phyloP scores from a whole-genome alignment of 257 asterid species.

The Pogostemon cablin region DNA sequence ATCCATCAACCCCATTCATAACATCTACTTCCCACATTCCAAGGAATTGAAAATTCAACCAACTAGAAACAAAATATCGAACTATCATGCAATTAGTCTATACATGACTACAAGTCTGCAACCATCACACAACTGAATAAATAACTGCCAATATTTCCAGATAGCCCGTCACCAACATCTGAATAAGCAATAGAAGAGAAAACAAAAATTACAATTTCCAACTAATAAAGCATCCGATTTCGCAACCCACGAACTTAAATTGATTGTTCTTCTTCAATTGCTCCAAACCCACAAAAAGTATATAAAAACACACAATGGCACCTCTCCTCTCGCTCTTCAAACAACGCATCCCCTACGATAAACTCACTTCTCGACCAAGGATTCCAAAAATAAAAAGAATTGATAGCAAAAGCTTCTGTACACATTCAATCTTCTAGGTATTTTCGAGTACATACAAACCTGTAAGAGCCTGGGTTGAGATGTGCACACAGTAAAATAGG shows the following conservation, averaged over 20 bases:
- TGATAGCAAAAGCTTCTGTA: no score
- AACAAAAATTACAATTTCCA: neutral
- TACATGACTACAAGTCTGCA: neutral
- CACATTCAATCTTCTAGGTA: conserved; percentile 25
- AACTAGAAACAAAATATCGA: neutral
- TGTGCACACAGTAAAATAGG: conserved; percentile 13
- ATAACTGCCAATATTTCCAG: conserved; percentile 16
- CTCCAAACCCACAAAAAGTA: neutral
- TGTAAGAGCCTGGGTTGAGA: conserved; percentile 29
- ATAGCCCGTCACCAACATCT: conserved; percentile 4
- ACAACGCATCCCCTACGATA: no score
- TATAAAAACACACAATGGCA: neutral
- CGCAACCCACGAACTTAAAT: conserved; percentile 14
- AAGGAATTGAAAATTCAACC: neutral
- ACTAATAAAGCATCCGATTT: neutral
- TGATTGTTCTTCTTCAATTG: conserved; percentile 17
- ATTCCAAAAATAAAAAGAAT: neutral
- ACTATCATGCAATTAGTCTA: neutral
- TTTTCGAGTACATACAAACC: conserved; percentile 29
- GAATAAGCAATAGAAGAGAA: conserved; percentile 9
- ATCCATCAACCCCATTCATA: neutral
- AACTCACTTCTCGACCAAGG: conserved; percentile 18
- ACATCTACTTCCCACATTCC: neutral
- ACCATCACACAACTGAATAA: conserved; percentile 4
- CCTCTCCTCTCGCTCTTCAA: neutral